Percentiles rank a stretch among this genome's conserved stretches.
These are phyloP conservation scores for Neonectria magnoliae DNA, from an alignment of 2,329 filamentous ascomycete genomes.

Conservation along the genomic window DNA sequence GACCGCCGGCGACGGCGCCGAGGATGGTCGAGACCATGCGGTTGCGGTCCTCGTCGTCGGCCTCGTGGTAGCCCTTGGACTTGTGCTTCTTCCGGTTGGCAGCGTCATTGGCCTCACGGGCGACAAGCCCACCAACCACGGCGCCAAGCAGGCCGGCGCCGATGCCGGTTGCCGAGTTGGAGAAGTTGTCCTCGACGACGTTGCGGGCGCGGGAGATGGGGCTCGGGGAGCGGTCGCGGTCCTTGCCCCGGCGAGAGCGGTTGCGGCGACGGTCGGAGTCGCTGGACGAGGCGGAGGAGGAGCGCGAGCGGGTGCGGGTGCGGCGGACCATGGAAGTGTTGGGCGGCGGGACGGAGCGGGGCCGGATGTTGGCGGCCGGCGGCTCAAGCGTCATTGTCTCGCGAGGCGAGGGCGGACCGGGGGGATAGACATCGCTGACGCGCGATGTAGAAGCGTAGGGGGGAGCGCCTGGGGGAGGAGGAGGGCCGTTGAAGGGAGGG, in stretches of 20 bases:
- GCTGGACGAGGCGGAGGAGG: conserved; percentile 31
- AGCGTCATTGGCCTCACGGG: conserved; percentile 58
- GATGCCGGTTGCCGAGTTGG: conserved; percentile 58
- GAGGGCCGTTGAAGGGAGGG: conserved; percentile 30
- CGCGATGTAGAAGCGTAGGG: conserved; percentile 38
- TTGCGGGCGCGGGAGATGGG: conserved; percentile 54
- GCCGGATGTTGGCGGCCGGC: conserved; percentile 40
- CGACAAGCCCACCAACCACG: conserved; percentile 64
- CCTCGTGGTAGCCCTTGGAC: conserved; percentile 39
- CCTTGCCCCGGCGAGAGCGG: conserved; percentile 37
- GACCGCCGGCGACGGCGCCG: conserved; percentile 64
- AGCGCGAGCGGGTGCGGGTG: conserved; percentile 38
- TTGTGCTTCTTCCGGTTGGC: conserved; percentile 47
- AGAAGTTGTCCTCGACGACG: conserved; percentile 59
- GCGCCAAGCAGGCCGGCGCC: conserved; percentile 64
- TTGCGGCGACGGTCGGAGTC: conserved; percentile 32
- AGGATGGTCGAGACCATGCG: conserved; percentile 60
- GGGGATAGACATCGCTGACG: conserved; percentile 38
- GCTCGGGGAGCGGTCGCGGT: conserved; percentile 40
- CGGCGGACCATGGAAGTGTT: conserved; percentile 43
- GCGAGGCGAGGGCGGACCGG: conserved; percentile 31
- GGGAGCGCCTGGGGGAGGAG: conserved; percentile 30
- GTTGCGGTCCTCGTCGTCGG: conserved; percentile 44
- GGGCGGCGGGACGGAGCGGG: conserved; percentile 48
- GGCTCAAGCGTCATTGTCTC: conserved; percentile 45